phyloP scores from a whole-genome alignment of 331 rosid genomes.

The Phaseolus coccineus region DNA sequence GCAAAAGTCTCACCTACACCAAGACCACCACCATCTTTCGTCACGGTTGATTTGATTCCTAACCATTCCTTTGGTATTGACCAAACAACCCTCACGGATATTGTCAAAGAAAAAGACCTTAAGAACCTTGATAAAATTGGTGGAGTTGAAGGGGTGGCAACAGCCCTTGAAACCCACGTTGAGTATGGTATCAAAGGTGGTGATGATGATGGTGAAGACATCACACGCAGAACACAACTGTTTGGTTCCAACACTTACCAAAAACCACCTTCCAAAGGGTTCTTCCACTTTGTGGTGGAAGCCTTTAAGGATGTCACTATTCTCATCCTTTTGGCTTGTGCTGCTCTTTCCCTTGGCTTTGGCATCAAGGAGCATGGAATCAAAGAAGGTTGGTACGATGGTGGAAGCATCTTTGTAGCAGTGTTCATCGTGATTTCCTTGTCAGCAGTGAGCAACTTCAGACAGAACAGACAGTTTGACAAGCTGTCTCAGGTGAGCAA shows the following conservation, averaged over 20 bases:
- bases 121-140: constrained; percentile 15
- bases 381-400: constrained; percentile 56
- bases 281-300: constrained; percentile 43
- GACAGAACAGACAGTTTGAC: constrained; percentile 48
- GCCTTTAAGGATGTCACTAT: constrained; percentile 50
- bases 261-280: constrained; percentile 44
- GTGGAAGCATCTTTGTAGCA: constrained; percentile 52
- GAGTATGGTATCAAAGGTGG: constrained; percentile 40
- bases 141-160: constrained; percentile 43
- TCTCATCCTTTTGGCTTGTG: constrained; percentile 49
- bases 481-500: constrained; percentile 49
- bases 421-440: constrained; percentile 48
- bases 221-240: constrained; percentile 35
- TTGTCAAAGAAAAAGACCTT: constrained; percentile 41
- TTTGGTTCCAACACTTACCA: constrained; percentile 51
- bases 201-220: constrained; percentile 5
- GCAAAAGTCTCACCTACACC: neutral
- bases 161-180: constrained; percentile 29
- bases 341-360: constrained; percentile 47
- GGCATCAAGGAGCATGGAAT: constrained; percentile 50
- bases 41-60: constrained; percentile 34
- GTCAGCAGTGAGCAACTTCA: constrained; percentile 46
- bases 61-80: constrained; percentile 25
- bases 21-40: constrained; percentile 14
- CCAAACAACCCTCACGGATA: constrained; percentile 12